A percentile compares a stretch with the other conserved stretches of the same genome.
Conservation (phyloP, 441 rosid species). For the Melastoma candidum region DNA sequence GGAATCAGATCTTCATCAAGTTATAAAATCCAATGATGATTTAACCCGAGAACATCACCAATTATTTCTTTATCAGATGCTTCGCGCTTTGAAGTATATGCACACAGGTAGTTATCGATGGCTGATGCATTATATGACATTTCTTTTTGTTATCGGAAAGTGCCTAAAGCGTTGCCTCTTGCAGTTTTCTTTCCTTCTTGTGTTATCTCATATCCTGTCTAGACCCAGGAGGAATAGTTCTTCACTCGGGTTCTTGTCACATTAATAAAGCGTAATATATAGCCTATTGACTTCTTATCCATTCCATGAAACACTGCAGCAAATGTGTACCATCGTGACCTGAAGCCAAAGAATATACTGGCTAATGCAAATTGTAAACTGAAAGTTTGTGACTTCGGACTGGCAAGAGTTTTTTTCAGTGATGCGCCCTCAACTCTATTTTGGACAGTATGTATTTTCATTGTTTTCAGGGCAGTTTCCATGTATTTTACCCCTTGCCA, state of each 20-base stretch:
- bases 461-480: no score
- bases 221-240: no score
- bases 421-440: slow-evolving; percentile 15
- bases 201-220: no score
- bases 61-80: no score
- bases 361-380: slow-evolving; percentile 21
- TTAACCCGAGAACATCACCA: no score
- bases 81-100: no score
- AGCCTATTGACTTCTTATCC: not conserved
- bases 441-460: slow-evolving; percentile 14
- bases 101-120: no score
- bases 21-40: slow-evolving; percentile 2
- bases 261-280: not conserved
- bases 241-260: not conserved
- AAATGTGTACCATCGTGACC: slow-evolving; percentile 21
- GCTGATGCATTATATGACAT: no score
- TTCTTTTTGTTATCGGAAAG: no score
- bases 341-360: slow-evolving; percentile 20
- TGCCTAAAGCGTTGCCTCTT: no score
- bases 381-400: slow-evolving; percentile 21
- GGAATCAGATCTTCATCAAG: slow-evolving; percentile 22
- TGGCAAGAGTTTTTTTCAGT: slow-evolving; percentile 18
- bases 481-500: no score
- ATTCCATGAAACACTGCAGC: slow-evolving; percentile 7
- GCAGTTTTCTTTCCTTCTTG: no score